Percentiles rank a stretch among this genome's conserved stretches.
Evolutionary conservation across 148 eudicot genomes (phyloP).

Genomic region (Fagopyrum homotropicum): DNA sequence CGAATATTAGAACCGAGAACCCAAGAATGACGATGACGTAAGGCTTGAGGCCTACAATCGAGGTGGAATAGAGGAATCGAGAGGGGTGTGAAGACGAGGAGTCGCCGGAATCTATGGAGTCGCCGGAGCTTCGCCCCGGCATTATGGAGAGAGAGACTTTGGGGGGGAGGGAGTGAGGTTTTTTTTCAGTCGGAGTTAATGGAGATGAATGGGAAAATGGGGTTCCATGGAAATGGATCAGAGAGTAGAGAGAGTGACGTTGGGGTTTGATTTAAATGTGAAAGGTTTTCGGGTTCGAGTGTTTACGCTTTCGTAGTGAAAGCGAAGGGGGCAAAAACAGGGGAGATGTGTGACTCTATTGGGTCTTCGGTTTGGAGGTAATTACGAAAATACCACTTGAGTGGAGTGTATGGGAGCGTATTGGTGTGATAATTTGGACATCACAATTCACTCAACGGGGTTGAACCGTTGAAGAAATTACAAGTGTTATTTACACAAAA

Average conservation of each 20-base stretch:
- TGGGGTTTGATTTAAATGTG: conserved; percentile 6
- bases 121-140: conserved; percentile 24
- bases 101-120: background rate
- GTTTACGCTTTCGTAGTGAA: background rate
- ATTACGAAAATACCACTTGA: conserved; percentile 6
- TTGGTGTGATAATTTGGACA: background rate
- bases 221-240: background rate
- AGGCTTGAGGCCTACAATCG: conserved; percentile 52
- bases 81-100: background rate
- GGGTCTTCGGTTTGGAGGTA: background rate
- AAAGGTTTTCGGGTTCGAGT: too few relatives aligned
- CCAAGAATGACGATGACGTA: conserved; percentile 37
- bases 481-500: too few relatives aligned
- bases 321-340: background rate
- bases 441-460: background rate
- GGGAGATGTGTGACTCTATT: background rate
- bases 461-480: too few relatives aligned
- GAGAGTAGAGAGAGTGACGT: conserved; percentile 8
- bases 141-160: conserved; percentile 23
- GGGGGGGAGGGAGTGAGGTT: background rate
- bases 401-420: conserved; percentile 9
- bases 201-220: background rate
- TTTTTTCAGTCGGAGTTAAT: background rate
- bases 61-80: conserved; percentile 26
- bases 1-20: conserved; percentile 16